phyloP scores from a whole-genome alignment of 495 filamentous ascomycete species.

The Hypoxylon subgilvum region DNA sequence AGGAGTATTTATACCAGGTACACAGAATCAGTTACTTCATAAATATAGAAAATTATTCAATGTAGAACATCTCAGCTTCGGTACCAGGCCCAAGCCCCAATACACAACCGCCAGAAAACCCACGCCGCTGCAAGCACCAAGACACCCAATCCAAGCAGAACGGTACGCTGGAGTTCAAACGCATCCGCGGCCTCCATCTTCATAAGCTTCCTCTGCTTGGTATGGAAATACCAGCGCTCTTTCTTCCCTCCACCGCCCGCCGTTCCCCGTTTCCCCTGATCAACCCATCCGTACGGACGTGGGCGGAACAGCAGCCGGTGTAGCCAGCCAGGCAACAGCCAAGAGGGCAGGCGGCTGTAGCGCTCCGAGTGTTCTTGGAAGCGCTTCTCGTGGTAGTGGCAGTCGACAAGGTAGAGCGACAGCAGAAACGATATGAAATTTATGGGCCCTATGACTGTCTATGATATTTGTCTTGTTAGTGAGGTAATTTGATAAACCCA shows the following conservation, averaged over 20 bases:
- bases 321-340: conserved; percentile 47
- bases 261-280: conserved; percentile 13
- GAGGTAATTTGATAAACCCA: too few species aligned
- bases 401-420: conserved; percentile 57
- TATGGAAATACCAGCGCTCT: conserved; percentile 54
- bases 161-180: conserved; percentile 52
- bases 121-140: conserved; percentile 34
- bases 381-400: conserved; percentile 47
- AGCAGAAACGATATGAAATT: conserved; percentile 59
- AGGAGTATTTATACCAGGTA: too few species aligned
- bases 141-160: conserved; percentile 45
- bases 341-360: conserved; percentile 41
- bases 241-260: neutral
- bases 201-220: conserved; percentile 57
- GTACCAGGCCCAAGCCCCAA: conserved; percentile 13
- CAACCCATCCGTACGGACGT: conserved; percentile 40
- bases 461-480: conserved; percentile 10
- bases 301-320: conserved; percentile 46
- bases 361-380: conserved; percentile 46
- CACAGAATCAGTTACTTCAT: neutral
- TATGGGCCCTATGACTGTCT: conserved; percentile 57
- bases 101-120: conserved; percentile 39
- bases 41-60: neutral
- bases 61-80: neutral
- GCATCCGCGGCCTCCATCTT: conserved; percentile 59